Conservation (phyloP, 495 filamentous ascomycete species). For the Hypoxylon crocopeplum region DNA sequence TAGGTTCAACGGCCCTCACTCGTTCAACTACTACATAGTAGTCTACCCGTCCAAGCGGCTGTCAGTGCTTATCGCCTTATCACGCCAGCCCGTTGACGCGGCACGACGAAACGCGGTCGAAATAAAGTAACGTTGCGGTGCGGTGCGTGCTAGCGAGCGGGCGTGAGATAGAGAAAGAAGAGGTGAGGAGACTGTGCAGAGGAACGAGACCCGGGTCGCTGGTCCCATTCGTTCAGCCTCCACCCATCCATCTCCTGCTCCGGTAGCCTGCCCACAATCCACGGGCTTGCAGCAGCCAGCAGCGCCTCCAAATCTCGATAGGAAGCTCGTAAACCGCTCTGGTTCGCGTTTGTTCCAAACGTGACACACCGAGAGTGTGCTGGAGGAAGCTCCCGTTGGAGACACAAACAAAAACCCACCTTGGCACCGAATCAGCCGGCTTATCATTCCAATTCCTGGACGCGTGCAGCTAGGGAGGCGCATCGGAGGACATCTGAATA, state of each 20-base stretch:
- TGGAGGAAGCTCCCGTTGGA: slow-evolving; percentile 26
- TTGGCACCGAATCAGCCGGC: slow-evolving; percentile 24
- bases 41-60: slow-evolving; percentile 16
- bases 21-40: not conserved
- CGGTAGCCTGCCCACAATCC: slow-evolving; percentile 12
- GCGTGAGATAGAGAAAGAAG: slow-evolving; percentile 17
- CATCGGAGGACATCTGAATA: slow-evolving; percentile 15
- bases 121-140: slow-evolving; percentile 38
- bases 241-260: not conserved
- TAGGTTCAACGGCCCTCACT: not conserved
- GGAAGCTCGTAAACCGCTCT: slow-evolving; percentile 4
- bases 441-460: slow-evolving; percentile 17
- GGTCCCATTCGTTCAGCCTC: slow-evolving; percentile 30
- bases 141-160: slow-evolving; percentile 5
- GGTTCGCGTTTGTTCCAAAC: slow-evolving; percentile 8
- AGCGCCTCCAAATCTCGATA: slow-evolving; percentile 26
- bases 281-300: no score
- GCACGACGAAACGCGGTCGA: slow-evolving; percentile 8
- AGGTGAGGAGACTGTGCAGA: slow-evolving; percentile 15
- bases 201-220: slow-evolving; percentile 13
- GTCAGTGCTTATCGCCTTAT: slow-evolving; percentile 33
- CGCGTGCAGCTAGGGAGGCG: slow-evolving; percentile 5
- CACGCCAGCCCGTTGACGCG: slow-evolving; percentile 6
- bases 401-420: slow-evolving; percentile 12
- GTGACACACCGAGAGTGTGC: slow-evolving; percentile 3